Evolutionary conservation across 2,329 filamentous ascomycete species (phyloP), one percentile per base, ranked within the genome.

Genomic region (Paramyrothecium sp.): DNA sequence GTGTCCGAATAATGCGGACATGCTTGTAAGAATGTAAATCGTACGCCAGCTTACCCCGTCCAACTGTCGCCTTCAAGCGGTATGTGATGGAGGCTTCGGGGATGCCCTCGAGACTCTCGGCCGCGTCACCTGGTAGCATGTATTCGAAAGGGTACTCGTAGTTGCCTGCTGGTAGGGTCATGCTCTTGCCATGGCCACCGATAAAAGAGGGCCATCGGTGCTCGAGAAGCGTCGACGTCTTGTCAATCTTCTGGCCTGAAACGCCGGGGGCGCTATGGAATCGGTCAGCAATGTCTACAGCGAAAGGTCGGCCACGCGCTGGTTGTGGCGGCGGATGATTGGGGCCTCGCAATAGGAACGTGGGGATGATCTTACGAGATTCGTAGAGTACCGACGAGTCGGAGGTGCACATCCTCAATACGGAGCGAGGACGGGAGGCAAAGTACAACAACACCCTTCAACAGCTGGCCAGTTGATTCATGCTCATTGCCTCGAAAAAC

Each of bases 91-190:
- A 94, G 17, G 90, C 93, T 65, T 96, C 91, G 56, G 85, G 82
- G 56, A 98, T 79, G 3, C 95, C 95, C 75, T 98, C 95, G 46
- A 99, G 85, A 68, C 92, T 97, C 81, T 98, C 95, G 19, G 91
- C 84, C 22, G 82, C 87, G 65, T 84, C 78, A 57, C 90, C 90
- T 17, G 89, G 83, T n/a, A 94, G 78, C 57, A 89, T 79, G 57
- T 88, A 78, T 64, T 92, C 87, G 70, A 95, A 94, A 0, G 89
- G 89, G 76, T 89, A 94, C 72, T 93, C 90, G 73, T 95, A 92
- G 73, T 94, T 94, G 60, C 89, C 90, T 23, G 89, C 84, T 4
- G 82, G 80, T 23, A 94, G 77, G 7, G 82, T 81, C 61, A 80
- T 79, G 65, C 82, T 85, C 70, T 80, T 82, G 60, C 83, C 81